Conservation (phyloP, 1,139 yeast genomes). For the Taphrina betulina region DNA sequence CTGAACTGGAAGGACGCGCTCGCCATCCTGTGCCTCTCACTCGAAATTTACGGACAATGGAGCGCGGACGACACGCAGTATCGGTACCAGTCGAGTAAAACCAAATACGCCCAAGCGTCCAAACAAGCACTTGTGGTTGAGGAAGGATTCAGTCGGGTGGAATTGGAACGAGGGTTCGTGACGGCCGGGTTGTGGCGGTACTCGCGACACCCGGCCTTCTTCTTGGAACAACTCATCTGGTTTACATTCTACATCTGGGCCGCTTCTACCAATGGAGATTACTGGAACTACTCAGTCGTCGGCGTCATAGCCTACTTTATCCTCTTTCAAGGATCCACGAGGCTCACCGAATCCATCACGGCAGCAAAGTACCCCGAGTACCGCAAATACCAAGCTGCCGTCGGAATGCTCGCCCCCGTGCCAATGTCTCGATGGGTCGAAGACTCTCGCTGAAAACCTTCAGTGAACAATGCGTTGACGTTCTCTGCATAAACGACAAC, state of each 20-base stretch:
- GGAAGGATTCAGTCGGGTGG: slow-evolving; percentile 26
- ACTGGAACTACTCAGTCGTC: slow-evolving; percentile 36
- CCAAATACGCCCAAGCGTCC: slow-evolving; percentile 9
- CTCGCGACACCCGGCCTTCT: slow-evolving; percentile 39
- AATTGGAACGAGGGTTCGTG: slow-evolving; percentile 38
- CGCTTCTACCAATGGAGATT: slow-evolving; percentile 31
- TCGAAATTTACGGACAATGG: slow-evolving; percentile 34
- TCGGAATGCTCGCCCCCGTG: slow-evolving; percentile 37
- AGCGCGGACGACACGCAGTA: slow-evolving; percentile 38
- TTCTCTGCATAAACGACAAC: too few relatives aligned
- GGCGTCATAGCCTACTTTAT: slow-evolving; percentile 35
- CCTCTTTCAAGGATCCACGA: slow-evolving; percentile 38
- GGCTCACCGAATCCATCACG: slow-evolving; percentile 37
- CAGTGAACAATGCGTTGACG: too few relatives aligned
- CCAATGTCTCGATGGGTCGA: slow-evolving; percentile 35
- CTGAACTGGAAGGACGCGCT: slow-evolving; percentile 31
- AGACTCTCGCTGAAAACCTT: too few relatives aligned
- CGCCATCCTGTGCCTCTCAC: too few relatives aligned
- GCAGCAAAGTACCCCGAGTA: slow-evolving; percentile 37
- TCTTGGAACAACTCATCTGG: slow-evolving; percentile 39
- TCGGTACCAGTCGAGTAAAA: slow-evolving; percentile 37
- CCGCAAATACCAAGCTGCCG: slow-evolving; percentile 34
- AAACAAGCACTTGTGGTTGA: too few relatives aligned
- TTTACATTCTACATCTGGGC: slow-evolving; percentile 37
- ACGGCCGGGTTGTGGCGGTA: slow-evolving; percentile 37